A percentile compares a stretch with the other conserved stretches of the same genome.
Evolutionary conservation across 2,329 filamentous ascomycete genomes (phyloP).

Genomic region (Exophiala spinifera): DNA sequence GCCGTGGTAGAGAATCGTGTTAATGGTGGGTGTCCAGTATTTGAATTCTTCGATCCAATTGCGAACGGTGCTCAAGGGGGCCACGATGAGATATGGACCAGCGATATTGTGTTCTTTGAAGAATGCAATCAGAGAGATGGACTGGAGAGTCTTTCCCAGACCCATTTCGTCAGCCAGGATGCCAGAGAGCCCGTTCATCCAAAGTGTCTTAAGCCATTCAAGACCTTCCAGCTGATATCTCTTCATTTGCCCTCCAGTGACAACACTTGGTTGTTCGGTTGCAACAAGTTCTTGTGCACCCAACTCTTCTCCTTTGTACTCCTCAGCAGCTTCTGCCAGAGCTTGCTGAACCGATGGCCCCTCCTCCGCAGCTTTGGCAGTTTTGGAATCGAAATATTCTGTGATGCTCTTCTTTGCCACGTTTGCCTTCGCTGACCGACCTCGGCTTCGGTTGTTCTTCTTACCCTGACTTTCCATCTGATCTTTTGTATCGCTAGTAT

Average conservation of each 20-base stretch:
- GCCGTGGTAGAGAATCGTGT: constrained; percentile 88
- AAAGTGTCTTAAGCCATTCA: constrained; percentile 81
- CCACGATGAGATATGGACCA: constrained; percentile 86
- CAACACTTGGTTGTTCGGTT: constrained; percentile 78
- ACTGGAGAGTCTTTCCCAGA: constrained; percentile 86
- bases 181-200: constrained; percentile 87
- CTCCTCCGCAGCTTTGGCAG: constrained; percentile 53
- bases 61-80: constrained; percentile 83
- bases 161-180: constrained; percentile 96
- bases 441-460: constrained; percentile 22
- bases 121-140: constrained; percentile 81
- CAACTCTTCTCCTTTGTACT: constrained; percentile 57
- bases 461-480: constrained; percentile 27
- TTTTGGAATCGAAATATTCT: constrained; percentile 59
- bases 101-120: constrained; percentile 82
- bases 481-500: background rate
- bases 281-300: constrained; percentile 69
- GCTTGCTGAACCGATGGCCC: constrained; percentile 56
- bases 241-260: constrained; percentile 85
- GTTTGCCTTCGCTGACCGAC: constrained; percentile 26
- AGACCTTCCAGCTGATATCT: constrained; percentile 92
- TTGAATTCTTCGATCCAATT: constrained; percentile 96
- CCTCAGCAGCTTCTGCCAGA: constrained; percentile 56
- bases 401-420: constrained; percentile 45
- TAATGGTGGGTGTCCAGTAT: constrained; percentile 84